A percentile compares a stretch with the other conserved stretches of the same genome.
These are phyloP conservation scores for Ophiognomonia clavigignenti-juglandacearum DNA, from an alignment of 2,329 filamentous ascomycete species.

Conservation along the genomic window DNA sequence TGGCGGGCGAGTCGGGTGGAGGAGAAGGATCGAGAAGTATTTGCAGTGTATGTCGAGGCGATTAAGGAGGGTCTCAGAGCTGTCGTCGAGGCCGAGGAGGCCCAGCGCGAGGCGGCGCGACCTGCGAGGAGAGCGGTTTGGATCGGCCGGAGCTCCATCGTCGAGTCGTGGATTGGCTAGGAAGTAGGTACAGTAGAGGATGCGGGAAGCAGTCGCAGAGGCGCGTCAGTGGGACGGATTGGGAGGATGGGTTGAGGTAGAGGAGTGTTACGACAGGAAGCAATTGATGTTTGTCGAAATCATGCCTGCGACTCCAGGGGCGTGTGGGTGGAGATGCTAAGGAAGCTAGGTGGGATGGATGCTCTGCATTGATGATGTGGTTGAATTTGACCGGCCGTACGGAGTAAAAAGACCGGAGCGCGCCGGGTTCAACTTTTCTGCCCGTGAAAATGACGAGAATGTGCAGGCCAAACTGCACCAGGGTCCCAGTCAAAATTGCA, in stretches of 20 bases:
- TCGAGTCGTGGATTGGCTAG: background rate
- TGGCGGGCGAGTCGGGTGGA: conserved; percentile 1
- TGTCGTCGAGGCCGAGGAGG: background rate
- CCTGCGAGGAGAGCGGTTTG: conserved; percentile 10
- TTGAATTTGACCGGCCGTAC: background rate
- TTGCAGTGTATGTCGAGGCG: background rate
- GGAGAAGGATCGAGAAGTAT: conserved; percentile 7
- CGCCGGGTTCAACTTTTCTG: too few relatives aligned
- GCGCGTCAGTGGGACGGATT: too few relatives aligned
- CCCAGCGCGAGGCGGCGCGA: conserved; percentile 12
- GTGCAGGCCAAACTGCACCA: background rate
- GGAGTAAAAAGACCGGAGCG: background rate
- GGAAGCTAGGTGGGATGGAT: too few relatives aligned
- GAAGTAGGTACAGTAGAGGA: background rate
- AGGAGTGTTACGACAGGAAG: too few relatives aligned
- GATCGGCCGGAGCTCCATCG: conserved; percentile 13
- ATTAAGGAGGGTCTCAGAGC: background rate
- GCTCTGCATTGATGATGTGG: background rate
- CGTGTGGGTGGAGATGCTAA: too few relatives aligned
- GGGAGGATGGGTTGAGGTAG: too few relatives aligned
- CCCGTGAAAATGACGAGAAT: background rate
- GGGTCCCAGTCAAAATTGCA: too few relatives aligned
- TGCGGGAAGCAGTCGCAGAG: background rate
- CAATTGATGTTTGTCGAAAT: too few relatives aligned
- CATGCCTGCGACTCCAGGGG: too few relatives aligned